Base-by-base conservation (phyloP, 495 filamentous ascomycete genomes). In the Cladorrhinum samala region DNA sequence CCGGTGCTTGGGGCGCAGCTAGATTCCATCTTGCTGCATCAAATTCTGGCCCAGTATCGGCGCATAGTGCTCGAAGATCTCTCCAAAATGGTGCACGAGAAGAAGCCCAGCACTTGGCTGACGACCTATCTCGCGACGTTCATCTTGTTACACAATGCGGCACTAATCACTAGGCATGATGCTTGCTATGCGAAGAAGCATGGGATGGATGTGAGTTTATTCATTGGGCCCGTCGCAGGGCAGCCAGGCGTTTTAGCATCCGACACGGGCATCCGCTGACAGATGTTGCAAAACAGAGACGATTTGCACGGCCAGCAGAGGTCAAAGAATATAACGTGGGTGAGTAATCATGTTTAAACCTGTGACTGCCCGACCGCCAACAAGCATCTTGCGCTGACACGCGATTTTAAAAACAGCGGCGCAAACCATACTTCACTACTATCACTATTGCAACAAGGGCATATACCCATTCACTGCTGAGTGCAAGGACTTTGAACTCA, bases 1-100 rank as follows among this genome's bases (percentile, higher is more conserved):
- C 80, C 80, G 2, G 77, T 83, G 25, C 77, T 83, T 76, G 77
- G 77, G 27, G 78, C 78, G 23, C 80, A 83, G 54, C 72, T 83
- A 19, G 79, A 82, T 49, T 69, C 75, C 52, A 69, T 83, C 27
- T 66, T 81, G 27, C 81, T 82, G 40, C 75, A 80, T 52, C 72
- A 77, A 47, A 73, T 82, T 36, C 77, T 78, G 43, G 67, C 76
- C n/a, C 75, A 72, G 23, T 69, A 81, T 41, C 75, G 77, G 6
- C 75, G 75, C 30, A 72, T 71, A 54, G 68, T 80, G 41, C 65
- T 83, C n/a, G 76, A 81, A 41, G 72, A 73, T 39, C 66, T 83
- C 24, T 77, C 82, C 53, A 72, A 74, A 47, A 78, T 82, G 56
- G 77, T 76, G n/a, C 71, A 77, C 45, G 73, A 74, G 18, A 80